Base-by-base conservation (phyloP, 768 basidiomycete species). In the Macrolepiota albuminosa region DNA sequence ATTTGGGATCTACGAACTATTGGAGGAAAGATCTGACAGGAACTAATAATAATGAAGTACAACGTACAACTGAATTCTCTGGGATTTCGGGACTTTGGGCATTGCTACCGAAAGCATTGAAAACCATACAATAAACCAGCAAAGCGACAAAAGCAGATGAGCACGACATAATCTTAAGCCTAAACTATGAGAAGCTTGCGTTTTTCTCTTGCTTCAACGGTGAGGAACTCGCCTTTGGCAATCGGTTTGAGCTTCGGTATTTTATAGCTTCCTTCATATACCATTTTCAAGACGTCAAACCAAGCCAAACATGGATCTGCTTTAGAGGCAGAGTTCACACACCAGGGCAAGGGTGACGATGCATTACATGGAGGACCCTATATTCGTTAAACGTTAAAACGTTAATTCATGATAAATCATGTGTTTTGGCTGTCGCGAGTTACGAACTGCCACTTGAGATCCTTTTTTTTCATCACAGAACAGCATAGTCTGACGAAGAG, bases 1-100 rank as follows among this genome's bases (percentile, higher is more conserved):
- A 72, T 8, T 68, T 74, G 31, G 83, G 82, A 59, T 83, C 73
- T 42, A 85, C 67, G 51, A 81, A 72, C 86, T 88, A 59, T 21
- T 56, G 51, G n/a, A 29, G 33, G 16, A 54, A 45, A 26, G 16
- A 42, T 46, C 52, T 34, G 48, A 59, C 6, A 7, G 26, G 47
- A 31, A 4, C 26, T 18, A 18, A 52, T 49, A 7, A 10, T 18
- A 18, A 33, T 21, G 16, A 57, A 31, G 43, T n/a, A 21, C n/a
- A 3, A 68, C 71, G 26, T 63, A 75, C 72, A 10, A 73, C 69
- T 56, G 72, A 70, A 52, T 74, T 72, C 24, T 71, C 64, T 16
- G 73, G 72, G 13, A 71, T 31, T 54, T 61, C 56, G 26, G 60
- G 59, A 13, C 18, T 21, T 29, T 33, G 54, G 21, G 40, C 40